Evolutionary conservation across 2,329 filamentous ascomycete genomes (phyloP).

Genomic region (Shiraia sp.): DNA sequence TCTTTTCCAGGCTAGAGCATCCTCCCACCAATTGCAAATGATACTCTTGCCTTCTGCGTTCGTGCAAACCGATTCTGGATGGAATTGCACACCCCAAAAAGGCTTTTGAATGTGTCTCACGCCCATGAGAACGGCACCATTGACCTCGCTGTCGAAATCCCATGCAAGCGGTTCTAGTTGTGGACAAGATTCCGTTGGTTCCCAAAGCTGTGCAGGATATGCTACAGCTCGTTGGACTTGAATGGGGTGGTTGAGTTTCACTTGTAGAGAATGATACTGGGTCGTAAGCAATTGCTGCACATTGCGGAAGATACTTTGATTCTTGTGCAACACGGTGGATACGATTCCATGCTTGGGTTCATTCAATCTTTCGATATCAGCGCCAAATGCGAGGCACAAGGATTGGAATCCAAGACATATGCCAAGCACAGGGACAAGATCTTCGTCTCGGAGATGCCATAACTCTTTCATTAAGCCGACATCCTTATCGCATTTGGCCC

Average conservation of each 20-base stretch:
- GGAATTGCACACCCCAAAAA: constrained; percentile 87
- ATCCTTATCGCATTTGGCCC: constrained; percentile 72
- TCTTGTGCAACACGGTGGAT: constrained; percentile 64
- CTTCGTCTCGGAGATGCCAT: constrained; percentile 66
- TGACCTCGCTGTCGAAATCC: constrained; percentile 50
- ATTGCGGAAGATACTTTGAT: constrained; percentile 66
- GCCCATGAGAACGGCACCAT: constrained; percentile 73
- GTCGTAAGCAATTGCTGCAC: constrained; percentile 69
- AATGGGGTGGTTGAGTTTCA: constrained; percentile 44
- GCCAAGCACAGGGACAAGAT: constrained; percentile 76
- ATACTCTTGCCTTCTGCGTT: constrained; percentile 67
- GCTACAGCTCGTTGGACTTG: constrained; percentile 29
- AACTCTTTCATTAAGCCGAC: constrained; percentile 79
- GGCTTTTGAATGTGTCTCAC: constrained; percentile 69
- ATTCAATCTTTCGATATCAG: constrained; percentile 66
- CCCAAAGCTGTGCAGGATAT: constrained; percentile 49
- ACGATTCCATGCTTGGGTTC: constrained; percentile 84
- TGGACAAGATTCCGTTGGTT: constrained; percentile 39
- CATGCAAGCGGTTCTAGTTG: constrained; percentile 53
- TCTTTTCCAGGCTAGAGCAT: constrained; percentile 60
- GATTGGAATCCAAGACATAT: constrained; percentile 92
- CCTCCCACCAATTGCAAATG: constrained; percentile 74
- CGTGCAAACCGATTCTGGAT: constrained; percentile 87
- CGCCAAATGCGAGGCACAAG: constrained; percentile 70
- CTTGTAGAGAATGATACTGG: constrained; percentile 71